Evolutionary conservation across 177 flowering plant genomes (phyloP).

Genomic region (Vitis hybrid): DNA sequence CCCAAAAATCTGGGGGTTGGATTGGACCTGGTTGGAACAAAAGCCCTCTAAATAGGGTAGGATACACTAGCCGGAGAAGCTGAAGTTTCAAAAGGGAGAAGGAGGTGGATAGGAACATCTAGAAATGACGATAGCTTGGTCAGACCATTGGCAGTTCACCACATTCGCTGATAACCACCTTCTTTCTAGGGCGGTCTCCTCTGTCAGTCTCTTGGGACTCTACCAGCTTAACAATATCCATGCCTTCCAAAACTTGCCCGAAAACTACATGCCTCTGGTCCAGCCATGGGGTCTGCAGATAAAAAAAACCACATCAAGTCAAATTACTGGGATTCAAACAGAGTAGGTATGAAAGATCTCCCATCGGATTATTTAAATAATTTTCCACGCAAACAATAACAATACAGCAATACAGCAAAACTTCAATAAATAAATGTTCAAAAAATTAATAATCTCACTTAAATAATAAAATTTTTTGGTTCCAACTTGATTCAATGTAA

Average conservation of each 20-base stretch:
- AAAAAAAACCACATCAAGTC: not conserved
- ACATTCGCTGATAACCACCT: constrained; percentile 68
- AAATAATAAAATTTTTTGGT: not conserved
- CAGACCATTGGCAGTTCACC: constrained; percentile 75
- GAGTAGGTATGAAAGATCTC: not conserved
- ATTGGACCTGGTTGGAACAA: not conserved
- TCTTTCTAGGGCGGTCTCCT: constrained; percentile 84
- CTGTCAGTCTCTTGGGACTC: constrained; percentile 85
- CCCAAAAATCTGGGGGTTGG: not conserved
- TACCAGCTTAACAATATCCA: constrained; percentile 72
- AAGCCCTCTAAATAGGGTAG: constrained; percentile 1
- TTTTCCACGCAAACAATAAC: not conserved
- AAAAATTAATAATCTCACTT: not conserved
- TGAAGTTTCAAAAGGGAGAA: not conserved
- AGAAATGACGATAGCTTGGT: constrained; percentile 4
- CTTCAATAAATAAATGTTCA: too few species aligned
- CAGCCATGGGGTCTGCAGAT: constrained; percentile 79
- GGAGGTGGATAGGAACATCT: not conserved
- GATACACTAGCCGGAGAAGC: not conserved
- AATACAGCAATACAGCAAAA: too few species aligned
- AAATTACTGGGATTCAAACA: not conserved
- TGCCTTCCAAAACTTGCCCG: constrained; percentile 90
- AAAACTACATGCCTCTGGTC: constrained; percentile 90
- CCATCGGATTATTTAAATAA: not conserved
- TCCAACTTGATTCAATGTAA: not conserved